A percentile compares a stretch with the other conserved stretches of the same genome.
These are phyloP conservation scores for Melampsora abietis-canadensis DNA, from an alignment of 1,284 basidiomycete species.

Conservation along the genomic window DNA sequence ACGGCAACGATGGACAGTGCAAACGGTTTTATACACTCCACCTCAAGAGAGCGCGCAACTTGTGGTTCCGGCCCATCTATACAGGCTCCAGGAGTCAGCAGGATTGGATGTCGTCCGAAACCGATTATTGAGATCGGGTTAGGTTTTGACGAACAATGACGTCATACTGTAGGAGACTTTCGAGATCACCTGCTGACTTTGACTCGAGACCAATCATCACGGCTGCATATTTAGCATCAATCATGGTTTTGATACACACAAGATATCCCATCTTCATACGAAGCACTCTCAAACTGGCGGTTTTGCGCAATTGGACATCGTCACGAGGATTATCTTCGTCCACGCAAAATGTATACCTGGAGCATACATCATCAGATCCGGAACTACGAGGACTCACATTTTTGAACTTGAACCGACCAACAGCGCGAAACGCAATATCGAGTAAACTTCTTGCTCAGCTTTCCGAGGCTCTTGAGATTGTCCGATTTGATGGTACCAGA, in stretches of 20 bases:
- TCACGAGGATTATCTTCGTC: slow-evolving; percentile 7
- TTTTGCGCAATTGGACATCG: background rate
- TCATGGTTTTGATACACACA: background rate
- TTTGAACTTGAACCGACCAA: slow-evolving; percentile 68
- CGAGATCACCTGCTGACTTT: no score
- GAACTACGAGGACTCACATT: slow-evolving; percentile 52
- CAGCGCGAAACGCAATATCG: slow-evolving; percentile 85
- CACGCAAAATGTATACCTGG: slow-evolving; percentile 22
- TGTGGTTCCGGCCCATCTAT: slow-evolving; percentile 6
- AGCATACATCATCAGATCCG: slow-evolving; percentile 13
- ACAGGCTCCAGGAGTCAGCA: background rate
- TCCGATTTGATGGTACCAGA: slow-evolving; percentile 60
- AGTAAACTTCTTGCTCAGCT: slow-evolving; percentile 64
- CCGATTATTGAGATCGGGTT: background rate
- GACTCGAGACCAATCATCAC: background rate
- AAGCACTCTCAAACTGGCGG: background rate
- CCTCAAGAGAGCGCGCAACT: background rate
- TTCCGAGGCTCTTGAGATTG: slow-evolving; percentile 38
- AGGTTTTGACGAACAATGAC: background rate
- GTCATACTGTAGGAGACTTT: background rate
- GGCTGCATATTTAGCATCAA: no score
- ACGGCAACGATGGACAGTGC: background rate
- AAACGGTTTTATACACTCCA: background rate
- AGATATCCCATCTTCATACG: background rate
- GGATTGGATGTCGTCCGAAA: background rate